Base-by-base conservation (phyloP, 2,329 filamentous ascomycete species). In the Akanthomyces lecanii region DNA sequence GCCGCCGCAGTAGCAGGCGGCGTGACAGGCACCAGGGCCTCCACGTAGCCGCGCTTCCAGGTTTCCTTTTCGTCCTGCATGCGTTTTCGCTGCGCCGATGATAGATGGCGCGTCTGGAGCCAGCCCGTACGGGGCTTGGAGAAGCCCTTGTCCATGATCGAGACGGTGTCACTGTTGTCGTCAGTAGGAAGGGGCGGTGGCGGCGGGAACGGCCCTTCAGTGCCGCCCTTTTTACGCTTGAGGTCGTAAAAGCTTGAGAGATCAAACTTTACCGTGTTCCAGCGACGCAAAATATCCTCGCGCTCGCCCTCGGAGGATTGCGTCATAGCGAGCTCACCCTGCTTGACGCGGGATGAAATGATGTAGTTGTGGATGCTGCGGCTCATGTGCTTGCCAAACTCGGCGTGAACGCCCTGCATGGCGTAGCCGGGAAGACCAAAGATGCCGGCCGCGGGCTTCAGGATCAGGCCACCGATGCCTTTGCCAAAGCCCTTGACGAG, bases 401-500 rank as follows among this genome's bases (percentile, higher is more conserved):
- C 89, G 47, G 90, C 89, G 69, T 94, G 87, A 1, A 95, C 81
- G 2, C 92, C 92, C 72, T 93, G 90, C 80, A 93, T 89, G 4
- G 90, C 84, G 70, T 95, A 96, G 5, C 89, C 92, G 0, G 91
- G 90, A 4, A 96, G 75, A 1, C 85, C 85, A 84, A 86, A 90
- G 18, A 90, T 73, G 6, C 82, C 91, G 64, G 90, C 91, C 63
- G 88, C 85, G n/a, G 92, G 90, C 72, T 96, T 96, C 23, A 95
- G 77, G 1, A 95, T 80, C 2, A 96, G 73, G 0, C 93, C 93
- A 5, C 91, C 91, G 45, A 96, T 83, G 0, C 92, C 93, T 71
- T 91, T 95, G 0, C 89, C 92, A 51, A 96, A 80, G 0, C 91
- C 91, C 73, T 93, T 94, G 14, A 92, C 71, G 8, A 93, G 80